Base-by-base conservation (phyloP, 129 eudicot species). In the Ambrosia artemisiifolia region DNA sequence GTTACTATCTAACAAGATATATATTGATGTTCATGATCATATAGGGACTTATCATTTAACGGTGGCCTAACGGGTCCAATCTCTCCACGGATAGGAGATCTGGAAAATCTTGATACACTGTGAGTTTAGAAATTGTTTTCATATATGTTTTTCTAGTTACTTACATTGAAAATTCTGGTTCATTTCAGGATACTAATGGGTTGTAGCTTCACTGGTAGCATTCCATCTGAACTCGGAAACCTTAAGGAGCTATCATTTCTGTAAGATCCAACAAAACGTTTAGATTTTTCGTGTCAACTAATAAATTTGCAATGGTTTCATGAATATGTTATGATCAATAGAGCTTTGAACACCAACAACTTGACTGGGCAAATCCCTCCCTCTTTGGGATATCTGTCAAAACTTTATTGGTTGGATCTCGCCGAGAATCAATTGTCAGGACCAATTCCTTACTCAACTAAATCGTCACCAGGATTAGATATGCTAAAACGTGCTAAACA, bases 291-390 rank as follows among this genome's bases (percentile, higher is more conserved):
- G 1, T 24, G 32, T 33, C 63, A 62, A 68, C 75, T 5, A 17
- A 65, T 5, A 17, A 65, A 38, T 55, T 19, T 17, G 65, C 30
- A 7, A 3, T 7, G 33, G 6, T 54, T 18, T 54, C 61, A 10
- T 35, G 40, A 50, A 54, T 35, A 48, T 49, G 44, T 46, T 53
- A 43, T 75, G 70, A 72, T 56, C 63, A 65, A 78, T 78, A 94
- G 99, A 75, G 99, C 99, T 56, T 79, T 94, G 65, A 94, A 94
- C 70, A 68, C 96, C 7, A 94, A 94, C 86, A 90, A 94, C 77
- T 84, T 93, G 75, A 93, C 92, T 11, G 96, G 96, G 13, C 70
- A 47, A 35, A 93, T 93, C 73, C 98, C 98, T 44, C 78, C 83
- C 5, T 82, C 96, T 69, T 70, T 93, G 50, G 98, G 98, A 63